Evolutionary conservation across 1,284 basidiomycete species (phyloP), one percentile per base, ranked within the genome.

Genomic region (Mycena sp.): DNA sequence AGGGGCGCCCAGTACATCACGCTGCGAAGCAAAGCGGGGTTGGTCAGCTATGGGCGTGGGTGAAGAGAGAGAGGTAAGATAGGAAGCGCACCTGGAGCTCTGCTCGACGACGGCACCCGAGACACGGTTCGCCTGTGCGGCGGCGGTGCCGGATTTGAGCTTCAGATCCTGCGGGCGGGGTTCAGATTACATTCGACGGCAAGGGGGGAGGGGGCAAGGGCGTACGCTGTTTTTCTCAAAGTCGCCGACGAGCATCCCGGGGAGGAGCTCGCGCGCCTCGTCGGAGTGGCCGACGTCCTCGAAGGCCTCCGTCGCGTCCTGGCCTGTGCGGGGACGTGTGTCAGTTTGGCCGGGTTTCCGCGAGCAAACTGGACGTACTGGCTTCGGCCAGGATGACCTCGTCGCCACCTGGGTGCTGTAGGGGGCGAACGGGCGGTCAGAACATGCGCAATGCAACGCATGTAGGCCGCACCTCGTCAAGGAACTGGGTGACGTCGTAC

Each of bases 271-370:
- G 63, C 97, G 90, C 17, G 97, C 98, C 79, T 99, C 98, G 74
- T 99, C 98, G 17, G 96, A 99, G 86, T 99, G 97, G 45, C 98
- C 97, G 50, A 99, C 96, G 77, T 99, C 98, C 82, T 99, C 98
- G 74, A 99, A 99, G 12, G 97, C 95, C 77, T 99, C 98, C 44
- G 97, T 98, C 28, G 95, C 96, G 78, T 99, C 96, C 76, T 92
- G 90, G 72, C 91, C 92, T 93, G 72, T 21, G 30, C 3, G n/a
- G 21, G 19, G 25, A 10, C 30, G 25, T 17, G 16, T 58, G 32
- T 7, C 23, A 51, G 37, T 41, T 45, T 21, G 41, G 65, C 11
- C 58, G 29, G 23, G 30, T 50, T 54, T 30, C 23, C 58, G 41
- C 5, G 10, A 32, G 58, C 41, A 54, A 54, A n/a, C 49, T 60